phyloP scores from a whole-genome alignment of 139 green algal genomes.

The Chlorella sp. region DNA sequence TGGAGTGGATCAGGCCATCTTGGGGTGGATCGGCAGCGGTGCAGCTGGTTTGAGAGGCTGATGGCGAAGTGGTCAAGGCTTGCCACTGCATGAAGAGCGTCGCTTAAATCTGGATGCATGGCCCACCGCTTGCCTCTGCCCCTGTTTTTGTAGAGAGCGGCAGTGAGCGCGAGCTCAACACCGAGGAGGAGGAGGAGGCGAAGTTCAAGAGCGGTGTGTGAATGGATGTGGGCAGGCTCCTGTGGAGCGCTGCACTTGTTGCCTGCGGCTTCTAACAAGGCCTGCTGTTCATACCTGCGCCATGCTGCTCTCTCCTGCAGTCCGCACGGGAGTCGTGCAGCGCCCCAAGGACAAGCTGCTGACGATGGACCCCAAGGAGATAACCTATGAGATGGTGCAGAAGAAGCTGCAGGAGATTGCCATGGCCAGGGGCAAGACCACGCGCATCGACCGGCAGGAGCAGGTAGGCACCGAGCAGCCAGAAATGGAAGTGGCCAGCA shows the following conservation, averaged over 20 bases:
- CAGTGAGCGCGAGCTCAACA: constrained; percentile 14
- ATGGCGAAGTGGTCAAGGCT: no score
- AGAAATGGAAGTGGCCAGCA: no score
- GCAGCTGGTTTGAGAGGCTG: no score
- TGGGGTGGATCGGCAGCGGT: no score
- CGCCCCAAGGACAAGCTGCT: constrained; percentile 86
- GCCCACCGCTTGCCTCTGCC: no score
- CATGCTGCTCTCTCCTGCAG: not conserved
- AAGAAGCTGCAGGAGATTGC: constrained; percentile 95
- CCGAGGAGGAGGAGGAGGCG: constrained; percentile 41
- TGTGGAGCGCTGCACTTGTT: no score
- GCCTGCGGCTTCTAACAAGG: no score
- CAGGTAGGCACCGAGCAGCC: constrained; percentile 48
- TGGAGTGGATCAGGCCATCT: no score
- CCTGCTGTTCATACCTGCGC: no score
- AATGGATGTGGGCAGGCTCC: no score
- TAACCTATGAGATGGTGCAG: constrained; percentile 97
- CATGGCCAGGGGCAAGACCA: constrained; percentile 84
- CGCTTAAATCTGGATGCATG: no score
- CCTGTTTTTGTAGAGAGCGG: not conserved
- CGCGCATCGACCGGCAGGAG: constrained; percentile 87
- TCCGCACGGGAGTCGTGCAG: constrained; percentile 48
- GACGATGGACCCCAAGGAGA: constrained; percentile 90
- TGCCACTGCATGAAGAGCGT: no score
- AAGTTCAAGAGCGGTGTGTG: constrained; percentile 54